Evolutionary conservation across 768 basidiomycete genomes (phyloP).

Genomic region (Xanthoconium purpureum): DNA sequence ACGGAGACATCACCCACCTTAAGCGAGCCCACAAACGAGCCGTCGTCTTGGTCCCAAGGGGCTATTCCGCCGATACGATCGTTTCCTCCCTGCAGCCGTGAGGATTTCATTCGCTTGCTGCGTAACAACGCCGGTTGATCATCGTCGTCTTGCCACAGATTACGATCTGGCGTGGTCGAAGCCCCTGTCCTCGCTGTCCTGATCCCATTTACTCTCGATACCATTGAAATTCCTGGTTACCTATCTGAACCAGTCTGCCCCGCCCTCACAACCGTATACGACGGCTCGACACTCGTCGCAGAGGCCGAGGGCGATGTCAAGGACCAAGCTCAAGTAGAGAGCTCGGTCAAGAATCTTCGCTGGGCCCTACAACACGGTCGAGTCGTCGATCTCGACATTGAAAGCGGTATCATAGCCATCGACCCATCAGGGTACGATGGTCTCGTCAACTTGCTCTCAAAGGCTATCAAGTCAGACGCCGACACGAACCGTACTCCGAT

Average conservation of each 20-base stretch:
- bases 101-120: slow-evolving; percentile 2
- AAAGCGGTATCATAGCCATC: slow-evolving; percentile 43
- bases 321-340: slow-evolving; percentile 27
- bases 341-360: slow-evolving; percentile 51
- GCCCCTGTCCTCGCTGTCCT: slow-evolving; percentile 53
- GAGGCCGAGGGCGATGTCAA: slow-evolving; percentile 18
- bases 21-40: slow-evolving; percentile 50
- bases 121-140: not conserved
- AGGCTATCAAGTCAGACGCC: slow-evolving; percentile 40
- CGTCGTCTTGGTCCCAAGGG: slow-evolving; percentile 54
- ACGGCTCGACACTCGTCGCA: slow-evolving; percentile 40
- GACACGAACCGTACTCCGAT: slow-evolving; percentile 48
- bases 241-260: slow-evolving; percentile 16
- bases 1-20: slow-evolving; percentile 40
- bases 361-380: slow-evolving; percentile 65
- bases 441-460: slow-evolving; percentile 70
- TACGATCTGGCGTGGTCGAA: slow-evolving; percentile 16
- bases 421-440: slow-evolving; percentile 57
- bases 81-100: slow-evolving; percentile 44
- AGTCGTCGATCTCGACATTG: slow-evolving; percentile 70
- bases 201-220: slow-evolving; percentile 59
- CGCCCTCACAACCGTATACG: slow-evolving; percentile 57
- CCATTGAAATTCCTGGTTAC: slow-evolving; percentile 40
- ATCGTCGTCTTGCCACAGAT: slow-evolving; percentile 8
- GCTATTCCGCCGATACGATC: slow-evolving; percentile 35